Conservation (phyloP, 169 alveolate genomes). For the Plasmodium sp. region DNA sequence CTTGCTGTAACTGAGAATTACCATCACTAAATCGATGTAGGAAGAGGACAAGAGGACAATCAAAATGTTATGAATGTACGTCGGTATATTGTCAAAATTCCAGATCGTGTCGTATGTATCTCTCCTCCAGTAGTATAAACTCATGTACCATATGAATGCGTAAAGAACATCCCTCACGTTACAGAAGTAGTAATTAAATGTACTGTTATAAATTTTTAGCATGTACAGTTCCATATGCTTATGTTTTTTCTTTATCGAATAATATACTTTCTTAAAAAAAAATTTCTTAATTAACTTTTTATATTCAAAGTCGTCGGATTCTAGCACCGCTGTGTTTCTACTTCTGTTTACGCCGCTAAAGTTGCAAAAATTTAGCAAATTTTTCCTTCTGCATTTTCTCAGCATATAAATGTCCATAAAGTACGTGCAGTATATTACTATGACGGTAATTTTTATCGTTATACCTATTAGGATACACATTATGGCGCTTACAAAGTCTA, state of each 20-base stretch:
- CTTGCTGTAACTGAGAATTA: constrained; percentile 54
- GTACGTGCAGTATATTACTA: constrained; percentile 28
- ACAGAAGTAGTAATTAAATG: constrained; percentile 50
- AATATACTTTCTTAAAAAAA: constrained; percentile 50
- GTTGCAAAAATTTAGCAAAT: constrained; percentile 1
- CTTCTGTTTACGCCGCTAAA: background rate
- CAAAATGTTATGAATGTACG: constrained; percentile 53
- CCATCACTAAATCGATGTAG: constrained; percentile 58
- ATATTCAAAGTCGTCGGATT: constrained; percentile 68
- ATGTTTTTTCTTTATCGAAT: constrained; percentile 54
- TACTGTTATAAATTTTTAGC: constrained; percentile 65
- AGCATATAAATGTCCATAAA: constrained; percentile 27
- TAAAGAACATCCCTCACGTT: constrained; percentile 40
- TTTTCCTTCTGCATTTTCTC: constrained; percentile 6
- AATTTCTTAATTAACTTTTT: constrained; percentile 58
- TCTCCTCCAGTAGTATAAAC: constrained; percentile 71
- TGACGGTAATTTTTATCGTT: constrained; percentile 23
- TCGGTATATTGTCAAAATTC: constrained; percentile 53
- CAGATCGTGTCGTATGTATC: constrained; percentile 51
- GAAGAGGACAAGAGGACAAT: constrained; percentile 59
- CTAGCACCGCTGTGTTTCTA: background rate
- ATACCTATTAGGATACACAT: constrained; percentile 34
- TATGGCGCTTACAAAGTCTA: background rate
- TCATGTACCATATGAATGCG: constrained; percentile 53
- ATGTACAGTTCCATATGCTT: constrained; percentile 36